Evolutionary conservation across 2,329 filamentous ascomycete genomes (phyloP).

Genomic region (Orbilia oligospora): DNA sequence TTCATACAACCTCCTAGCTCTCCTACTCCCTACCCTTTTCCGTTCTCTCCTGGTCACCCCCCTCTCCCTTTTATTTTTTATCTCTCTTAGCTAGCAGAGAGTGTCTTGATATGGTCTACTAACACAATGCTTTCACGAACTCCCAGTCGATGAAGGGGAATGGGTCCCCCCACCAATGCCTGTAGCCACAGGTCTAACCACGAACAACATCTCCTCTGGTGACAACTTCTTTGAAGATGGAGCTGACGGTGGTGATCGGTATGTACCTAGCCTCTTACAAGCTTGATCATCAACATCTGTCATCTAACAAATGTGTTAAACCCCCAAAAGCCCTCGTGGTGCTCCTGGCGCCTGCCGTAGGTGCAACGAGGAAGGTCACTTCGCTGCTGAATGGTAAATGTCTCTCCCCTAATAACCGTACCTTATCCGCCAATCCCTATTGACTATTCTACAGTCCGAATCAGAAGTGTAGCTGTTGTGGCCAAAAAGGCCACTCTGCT

Average conservation of each 20-base stretch:
- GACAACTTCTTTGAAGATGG: constrained; percentile 52
- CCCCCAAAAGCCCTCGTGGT: constrained; percentile 14
- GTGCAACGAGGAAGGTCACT: constrained; percentile 76
- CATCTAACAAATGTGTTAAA: background rate
- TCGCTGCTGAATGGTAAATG: constrained; percentile 65
- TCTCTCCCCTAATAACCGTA: background rate
- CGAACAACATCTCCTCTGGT: constrained; percentile 20
- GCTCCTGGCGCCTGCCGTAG: constrained; percentile 70
- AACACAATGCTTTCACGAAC: background rate
- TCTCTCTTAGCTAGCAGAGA: background rate
- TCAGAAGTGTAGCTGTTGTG: constrained; percentile 34
- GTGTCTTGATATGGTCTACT: background rate
- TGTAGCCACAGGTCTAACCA: constrained; percentile 11
- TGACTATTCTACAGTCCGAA: constrained; percentile 34
- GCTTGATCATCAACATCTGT: background rate
- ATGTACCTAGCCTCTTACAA: background rate
- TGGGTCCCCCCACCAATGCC: constrained; percentile 38
- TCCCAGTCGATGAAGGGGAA: constrained; percentile 35
- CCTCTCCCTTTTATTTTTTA: background rate
- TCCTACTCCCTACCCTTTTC: background rate
- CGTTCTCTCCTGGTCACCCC: background rate
- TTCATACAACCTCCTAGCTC: background rate
- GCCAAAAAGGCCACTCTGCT: constrained; percentile 35
- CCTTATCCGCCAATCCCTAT: background rate
- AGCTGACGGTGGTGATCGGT: constrained; percentile 53